phyloP scores from a whole-genome alignment of 1,284 basidiomycete species.

The Austroboletus niveus region DNA sequence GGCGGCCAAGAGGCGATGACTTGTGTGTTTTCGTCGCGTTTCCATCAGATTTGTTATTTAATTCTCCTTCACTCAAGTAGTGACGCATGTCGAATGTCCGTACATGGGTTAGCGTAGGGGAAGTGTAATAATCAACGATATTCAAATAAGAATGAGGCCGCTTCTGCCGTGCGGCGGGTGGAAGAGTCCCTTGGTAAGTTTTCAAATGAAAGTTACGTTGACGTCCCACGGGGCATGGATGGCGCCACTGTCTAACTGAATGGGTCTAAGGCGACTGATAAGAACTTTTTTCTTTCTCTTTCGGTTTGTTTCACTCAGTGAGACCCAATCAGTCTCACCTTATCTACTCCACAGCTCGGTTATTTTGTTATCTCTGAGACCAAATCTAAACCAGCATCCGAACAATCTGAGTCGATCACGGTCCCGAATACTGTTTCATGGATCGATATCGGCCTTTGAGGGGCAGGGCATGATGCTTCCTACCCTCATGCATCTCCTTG shows the following conservation, averaged over 20 bases:
- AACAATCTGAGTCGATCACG: too few relatives aligned
- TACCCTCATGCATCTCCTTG: too few relatives aligned
- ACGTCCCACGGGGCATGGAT: not conserved
- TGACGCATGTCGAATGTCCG: not conserved
- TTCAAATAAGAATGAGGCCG: not conserved
- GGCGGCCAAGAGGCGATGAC: constrained; percentile 43
- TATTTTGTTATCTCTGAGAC: too few relatives aligned
- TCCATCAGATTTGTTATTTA: not conserved
- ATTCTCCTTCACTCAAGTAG: not conserved
- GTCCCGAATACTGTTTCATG: too few relatives aligned
- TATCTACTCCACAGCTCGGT: not conserved
- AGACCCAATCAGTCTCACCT: not conserved
- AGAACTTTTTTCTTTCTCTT: not conserved
- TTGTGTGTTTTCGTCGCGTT: not conserved
- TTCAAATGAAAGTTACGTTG: not conserved
- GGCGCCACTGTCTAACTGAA: not conserved
- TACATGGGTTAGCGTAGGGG: not conserved
- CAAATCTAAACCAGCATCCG: too few relatives aligned
- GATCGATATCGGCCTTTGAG: too few relatives aligned
- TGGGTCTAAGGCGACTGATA: not conserved
- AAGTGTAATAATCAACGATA: not conserved
- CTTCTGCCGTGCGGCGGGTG: not conserved
- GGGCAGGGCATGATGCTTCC: too few relatives aligned
- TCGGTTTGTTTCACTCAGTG: not conserved
- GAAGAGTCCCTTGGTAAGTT: not conserved